These are phyloP conservation scores for Gossypium turneri DNA, from an alignment of 345 rosid species.

Conservation along the genomic window DNA sequence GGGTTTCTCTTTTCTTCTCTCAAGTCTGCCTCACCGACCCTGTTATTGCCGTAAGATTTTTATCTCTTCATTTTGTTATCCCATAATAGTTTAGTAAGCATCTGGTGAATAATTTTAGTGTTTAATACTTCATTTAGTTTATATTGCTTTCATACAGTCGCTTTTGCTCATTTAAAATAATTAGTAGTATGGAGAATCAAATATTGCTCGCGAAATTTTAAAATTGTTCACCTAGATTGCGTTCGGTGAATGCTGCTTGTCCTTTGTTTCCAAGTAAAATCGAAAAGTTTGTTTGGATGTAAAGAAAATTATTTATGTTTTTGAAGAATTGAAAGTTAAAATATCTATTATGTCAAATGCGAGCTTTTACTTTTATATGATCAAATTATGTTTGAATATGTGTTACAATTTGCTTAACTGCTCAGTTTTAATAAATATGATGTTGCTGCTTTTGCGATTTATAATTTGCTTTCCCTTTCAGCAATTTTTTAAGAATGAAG, in stretches of 20 bases:
- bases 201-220: too few species aligned
- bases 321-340: neutral
- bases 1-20: constrained; percentile 83
- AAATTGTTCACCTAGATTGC: too few species aligned
- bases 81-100: too few species aligned
- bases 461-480: neutral
- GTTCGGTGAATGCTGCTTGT: neutral
- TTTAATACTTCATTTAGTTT: neutral
- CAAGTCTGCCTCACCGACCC: constrained; percentile 79
- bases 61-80: neutral
- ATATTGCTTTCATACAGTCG: neutral
- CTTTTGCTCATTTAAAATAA: neutral
- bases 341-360: neutral
- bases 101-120: too few species aligned
- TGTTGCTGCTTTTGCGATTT: neutral
- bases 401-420: neutral
- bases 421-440: neutral
- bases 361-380: neutral
- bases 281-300: neutral
- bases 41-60: constrained; percentile 71
- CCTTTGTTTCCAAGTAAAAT: neutral
- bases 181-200: too few species aligned
- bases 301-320: neutral
- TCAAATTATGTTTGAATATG: neutral
- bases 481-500: neutral